Conservation (phyloP, 2,329 filamentous ascomycete species). For the Pseudogymnoascus sp. region DNA sequence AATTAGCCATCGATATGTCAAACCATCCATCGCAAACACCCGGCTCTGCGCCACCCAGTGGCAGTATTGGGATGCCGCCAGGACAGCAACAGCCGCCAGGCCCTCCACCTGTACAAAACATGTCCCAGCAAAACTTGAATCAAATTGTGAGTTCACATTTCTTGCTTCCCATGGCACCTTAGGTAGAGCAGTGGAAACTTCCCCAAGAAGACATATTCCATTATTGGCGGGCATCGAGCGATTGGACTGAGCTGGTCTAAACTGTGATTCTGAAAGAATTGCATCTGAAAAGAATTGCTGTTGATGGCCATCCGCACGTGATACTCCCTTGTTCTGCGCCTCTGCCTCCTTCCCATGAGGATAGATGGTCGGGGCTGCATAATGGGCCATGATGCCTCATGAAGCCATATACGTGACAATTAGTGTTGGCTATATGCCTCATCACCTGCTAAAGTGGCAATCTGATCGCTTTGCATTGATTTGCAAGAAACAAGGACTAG, state of each 20-base stretch:
- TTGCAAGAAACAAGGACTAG: not conserved
- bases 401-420: not conserved
- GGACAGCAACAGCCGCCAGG: constrained; percentile 38
- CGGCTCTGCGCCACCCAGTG: constrained; percentile 37
- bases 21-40: constrained; percentile 36
- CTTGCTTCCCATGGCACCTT: constrained; percentile 1
- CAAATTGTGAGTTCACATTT: constrained; percentile 66
- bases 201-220: not conserved
- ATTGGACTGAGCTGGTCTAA: not conserved
- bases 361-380: not conserved
- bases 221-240: not conserved
- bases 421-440: not conserved
- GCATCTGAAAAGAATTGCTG: not conserved
- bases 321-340: not conserved
- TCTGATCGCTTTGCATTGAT: not conserved
- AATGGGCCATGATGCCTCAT: not conserved
- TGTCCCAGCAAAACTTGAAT: constrained; percentile 85
- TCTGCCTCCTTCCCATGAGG: not conserved
- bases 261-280: not conserved
- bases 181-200: not conserved
- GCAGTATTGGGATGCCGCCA: constrained; percentile 36
- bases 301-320: not conserved
- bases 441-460: not conserved
- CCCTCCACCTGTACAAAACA: constrained; percentile 39
- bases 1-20: constrained; percentile 21